Percentiles rank a stretch among this genome's conserved stretches.
phyloP scores from a whole-genome alignment of 176 grass and related monocot genomes.

The Lolium rigidum region DNA sequence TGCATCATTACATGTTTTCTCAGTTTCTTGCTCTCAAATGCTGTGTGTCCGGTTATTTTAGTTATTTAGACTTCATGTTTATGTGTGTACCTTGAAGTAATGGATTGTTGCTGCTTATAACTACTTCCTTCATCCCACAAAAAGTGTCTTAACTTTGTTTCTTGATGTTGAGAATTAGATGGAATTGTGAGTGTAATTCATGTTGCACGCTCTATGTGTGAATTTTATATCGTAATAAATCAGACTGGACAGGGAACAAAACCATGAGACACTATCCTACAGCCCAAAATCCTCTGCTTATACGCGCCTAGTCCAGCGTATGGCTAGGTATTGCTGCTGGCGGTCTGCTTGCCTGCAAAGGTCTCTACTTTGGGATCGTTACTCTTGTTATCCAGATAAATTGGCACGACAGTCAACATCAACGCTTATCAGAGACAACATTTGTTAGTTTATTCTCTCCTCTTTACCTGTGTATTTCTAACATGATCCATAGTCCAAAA shows the following conservation, averaged over 20 bases:
- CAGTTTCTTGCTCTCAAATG: neutral
- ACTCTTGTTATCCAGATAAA: neutral
- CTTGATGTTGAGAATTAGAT: neutral
- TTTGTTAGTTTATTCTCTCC: neutral
- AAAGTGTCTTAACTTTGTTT: no score
- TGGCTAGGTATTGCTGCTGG: no score
- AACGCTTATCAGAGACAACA: neutral
- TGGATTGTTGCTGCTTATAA: neutral
- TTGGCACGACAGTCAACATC: neutral
- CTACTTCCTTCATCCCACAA: no score
- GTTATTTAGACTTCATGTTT: neutral
- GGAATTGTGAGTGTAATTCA: no score
- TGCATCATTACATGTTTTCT: conserved; percentile 9
- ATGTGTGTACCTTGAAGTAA: neutral
- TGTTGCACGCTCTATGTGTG: neutral
- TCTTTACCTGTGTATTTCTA: neutral
- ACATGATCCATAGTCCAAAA: neutral
- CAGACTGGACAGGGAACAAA: neutral
- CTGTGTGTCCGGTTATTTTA: neutral
- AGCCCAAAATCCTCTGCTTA: no score
- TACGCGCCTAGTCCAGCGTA: no score
- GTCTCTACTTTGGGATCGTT: neutral
- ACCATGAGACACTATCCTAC: neutral
- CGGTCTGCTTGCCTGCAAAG: no score
- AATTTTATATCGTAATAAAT: neutral